Base-by-base conservation (phyloP, 371 early-diverging fungal species). In the Syncephalastrum contaminatum region DNA sequence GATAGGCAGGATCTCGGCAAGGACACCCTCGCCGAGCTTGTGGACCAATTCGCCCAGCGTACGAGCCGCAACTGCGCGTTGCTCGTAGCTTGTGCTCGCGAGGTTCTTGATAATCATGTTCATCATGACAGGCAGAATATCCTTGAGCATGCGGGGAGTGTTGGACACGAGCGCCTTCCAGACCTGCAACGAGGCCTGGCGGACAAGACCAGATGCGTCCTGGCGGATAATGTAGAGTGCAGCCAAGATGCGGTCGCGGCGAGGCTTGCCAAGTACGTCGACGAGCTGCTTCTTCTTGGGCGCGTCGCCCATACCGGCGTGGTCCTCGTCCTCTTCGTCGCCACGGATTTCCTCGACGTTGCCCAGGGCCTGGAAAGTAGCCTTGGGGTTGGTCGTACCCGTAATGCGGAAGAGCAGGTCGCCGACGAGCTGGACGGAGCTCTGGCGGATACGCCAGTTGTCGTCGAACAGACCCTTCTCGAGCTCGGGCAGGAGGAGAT, bases 91-190 rank as follows among this genome's bases (percentile, higher is more conserved):
- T 18, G 81, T 75, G 53, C 87, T 83, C 15, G 94, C 86, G 56
- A 98, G 75, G 45, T 80, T 86, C 41, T 77, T 81, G 43, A 98
- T 88, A 24, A 98, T 83, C 69, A 95, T 84, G 12, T 81, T 72
- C 90, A 98, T 93, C 75, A 97, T 84, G 10, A 83, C 73, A 25
- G 91, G 80, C 68, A 98, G 61, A 58, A 96, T 94, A 66, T 97
- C 96, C 81, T 94, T 94, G 64, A 97, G 80, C 7, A 94, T 95
- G 54, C 97, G 91, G 56, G 99, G 98, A 24, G 98, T 98, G 78
- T 98, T 97, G 65, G 80, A 73, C 8, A 97, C 96, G 60, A 97
- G 82, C 46, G 86, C 76, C 83, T 98, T 97, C 99, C 99, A 98
- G 42, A 98, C 96, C 43, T 84, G 80, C 49, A 94, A 74, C 42